Percentiles rank a stretch among this genome's conserved stretches.
Evolutionary conservation across 805 yeast genomes (phyloP).

Genomic region (Monosporozyma solicola): DNA sequence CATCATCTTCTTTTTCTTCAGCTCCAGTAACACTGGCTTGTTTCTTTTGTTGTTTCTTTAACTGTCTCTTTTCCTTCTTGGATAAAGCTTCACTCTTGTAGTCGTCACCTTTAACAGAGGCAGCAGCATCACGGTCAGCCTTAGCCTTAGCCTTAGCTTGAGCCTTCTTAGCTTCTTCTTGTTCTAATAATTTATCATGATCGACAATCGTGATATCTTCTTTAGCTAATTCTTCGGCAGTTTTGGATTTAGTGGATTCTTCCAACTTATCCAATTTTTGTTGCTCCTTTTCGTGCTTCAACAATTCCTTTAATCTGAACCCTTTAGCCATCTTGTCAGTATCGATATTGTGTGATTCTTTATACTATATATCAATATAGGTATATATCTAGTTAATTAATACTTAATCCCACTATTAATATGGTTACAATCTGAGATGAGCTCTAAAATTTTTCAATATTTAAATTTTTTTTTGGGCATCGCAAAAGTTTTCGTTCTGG

Average conservation of each 20-base stretch:
- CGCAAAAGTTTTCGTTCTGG: slow-evolving; percentile 4
- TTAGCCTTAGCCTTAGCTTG: slow-evolving; percentile 7
- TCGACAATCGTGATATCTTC: slow-evolving; percentile 29
- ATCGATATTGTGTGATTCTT: neutral
- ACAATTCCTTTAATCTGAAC: slow-evolving; percentile 24
- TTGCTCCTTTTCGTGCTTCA: slow-evolving; percentile 21
- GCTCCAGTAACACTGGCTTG: slow-evolving; percentile 10
- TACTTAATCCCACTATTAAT: neutral
- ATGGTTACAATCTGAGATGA: neutral
- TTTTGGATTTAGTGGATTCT: slow-evolving; percentile 16
- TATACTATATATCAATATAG: neutral
- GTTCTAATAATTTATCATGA: slow-evolving; percentile 22
- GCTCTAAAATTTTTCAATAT: slow-evolving; percentile 1
- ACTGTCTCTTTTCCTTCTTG: slow-evolving; percentile 53
- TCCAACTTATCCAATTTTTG: slow-evolving; percentile 18
- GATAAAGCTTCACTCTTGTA: slow-evolving; percentile 42
- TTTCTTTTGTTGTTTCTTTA: slow-evolving; percentile 40
- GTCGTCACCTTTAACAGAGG: slow-evolving; percentile 22
- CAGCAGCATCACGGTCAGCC: slow-evolving; percentile 8
- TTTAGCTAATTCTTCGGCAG: slow-evolving; percentile 13
- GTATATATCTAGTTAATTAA: neutral
- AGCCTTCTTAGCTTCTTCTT: slow-evolving; percentile 10
- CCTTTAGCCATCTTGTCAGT: slow-evolving; percentile 26
- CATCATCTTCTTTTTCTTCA: slow-evolving; percentile 32
- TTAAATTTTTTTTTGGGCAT: slow-evolving; percentile 2